Conservation (phyloP, 2,329 filamentous ascomycete species). For the Apiospora phragmitis region DNA sequence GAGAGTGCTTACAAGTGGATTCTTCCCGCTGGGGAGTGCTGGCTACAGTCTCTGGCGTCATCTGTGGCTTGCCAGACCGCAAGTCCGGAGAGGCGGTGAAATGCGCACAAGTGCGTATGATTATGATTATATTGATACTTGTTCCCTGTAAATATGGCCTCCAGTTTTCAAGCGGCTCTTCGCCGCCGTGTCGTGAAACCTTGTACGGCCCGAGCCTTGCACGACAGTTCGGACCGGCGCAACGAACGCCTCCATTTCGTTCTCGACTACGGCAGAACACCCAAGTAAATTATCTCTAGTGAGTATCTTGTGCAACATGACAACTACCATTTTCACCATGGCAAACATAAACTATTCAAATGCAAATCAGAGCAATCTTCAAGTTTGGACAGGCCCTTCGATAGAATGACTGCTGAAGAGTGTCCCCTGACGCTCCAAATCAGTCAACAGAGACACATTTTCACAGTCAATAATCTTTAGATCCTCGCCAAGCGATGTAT, state of each 20-base stretch:
- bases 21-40: background rate
- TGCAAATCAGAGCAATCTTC: background rate
- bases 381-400: background rate
- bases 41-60: background rate
- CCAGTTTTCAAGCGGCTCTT: background rate
- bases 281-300: background rate
- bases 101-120: background rate
- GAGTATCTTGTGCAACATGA: background rate
- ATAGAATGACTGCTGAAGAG: background rate
- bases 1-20: background rate
- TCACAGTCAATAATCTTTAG: too few relatives aligned
- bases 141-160: too few relatives aligned
- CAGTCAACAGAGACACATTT: background rate
- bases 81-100: background rate
- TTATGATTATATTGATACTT: too few relatives aligned
- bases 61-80: background rate
- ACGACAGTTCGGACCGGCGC: background rate
- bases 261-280: background rate
- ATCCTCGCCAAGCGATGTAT: too few relatives aligned
- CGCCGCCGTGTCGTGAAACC: background rate
- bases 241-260: background rate
- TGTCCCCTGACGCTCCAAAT: background rate
- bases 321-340: too few relatives aligned
- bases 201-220: background rate
- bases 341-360: background rate